Evolutionary conservation across 768 basidiomycete species (phyloP).

Genomic region (Phanerochaete carnosa): DNA sequence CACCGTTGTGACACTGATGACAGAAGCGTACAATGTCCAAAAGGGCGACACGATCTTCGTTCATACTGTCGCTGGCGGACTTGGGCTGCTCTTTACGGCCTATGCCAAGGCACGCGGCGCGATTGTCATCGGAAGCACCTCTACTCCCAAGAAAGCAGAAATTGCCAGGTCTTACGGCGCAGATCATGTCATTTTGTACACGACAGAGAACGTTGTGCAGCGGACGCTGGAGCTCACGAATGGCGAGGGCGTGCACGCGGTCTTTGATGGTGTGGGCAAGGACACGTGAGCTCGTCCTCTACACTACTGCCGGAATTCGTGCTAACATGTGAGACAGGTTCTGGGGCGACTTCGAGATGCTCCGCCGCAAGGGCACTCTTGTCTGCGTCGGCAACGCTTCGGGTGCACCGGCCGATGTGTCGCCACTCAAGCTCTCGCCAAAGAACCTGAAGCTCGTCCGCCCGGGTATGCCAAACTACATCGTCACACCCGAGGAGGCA

Average conservation of each 20-base stretch:
- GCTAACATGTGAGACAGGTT: conserved; percentile 42
- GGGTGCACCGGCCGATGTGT: conserved; percentile 71
- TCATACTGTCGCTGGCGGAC: conserved; percentile 90
- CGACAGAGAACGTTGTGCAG: conserved; percentile 67
- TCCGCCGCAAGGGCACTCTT: conserved; percentile 80
- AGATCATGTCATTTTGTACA: conserved; percentile 83
- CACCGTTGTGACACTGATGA: conserved; percentile 73
- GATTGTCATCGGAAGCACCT: conserved; percentile 91
- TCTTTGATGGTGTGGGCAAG: conserved; percentile 96
- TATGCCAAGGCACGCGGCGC: conserved; percentile 75
- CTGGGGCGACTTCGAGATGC: conserved; percentile 75
- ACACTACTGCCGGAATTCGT: background rate
- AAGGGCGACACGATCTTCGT: conserved; percentile 78
- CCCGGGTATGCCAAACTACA: conserved; percentile 68
- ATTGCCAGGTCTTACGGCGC: conserved; percentile 79
- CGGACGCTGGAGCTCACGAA: conserved; percentile 73
- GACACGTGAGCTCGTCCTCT: conserved; percentile 68
- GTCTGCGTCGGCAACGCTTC: conserved; percentile 90
- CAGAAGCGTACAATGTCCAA: conserved; percentile 84
- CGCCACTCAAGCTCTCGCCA: conserved; percentile 64
- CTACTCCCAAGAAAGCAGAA: conserved; percentile 79
- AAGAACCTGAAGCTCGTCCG: conserved; percentile 79
- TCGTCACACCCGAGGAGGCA: conserved; percentile 70
- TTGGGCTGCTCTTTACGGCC: conserved; percentile 70
- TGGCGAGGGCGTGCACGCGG: conserved; percentile 76